Base-by-base conservation (phyloP, 305 asterid species). In the Coffea humblotiana region DNA sequence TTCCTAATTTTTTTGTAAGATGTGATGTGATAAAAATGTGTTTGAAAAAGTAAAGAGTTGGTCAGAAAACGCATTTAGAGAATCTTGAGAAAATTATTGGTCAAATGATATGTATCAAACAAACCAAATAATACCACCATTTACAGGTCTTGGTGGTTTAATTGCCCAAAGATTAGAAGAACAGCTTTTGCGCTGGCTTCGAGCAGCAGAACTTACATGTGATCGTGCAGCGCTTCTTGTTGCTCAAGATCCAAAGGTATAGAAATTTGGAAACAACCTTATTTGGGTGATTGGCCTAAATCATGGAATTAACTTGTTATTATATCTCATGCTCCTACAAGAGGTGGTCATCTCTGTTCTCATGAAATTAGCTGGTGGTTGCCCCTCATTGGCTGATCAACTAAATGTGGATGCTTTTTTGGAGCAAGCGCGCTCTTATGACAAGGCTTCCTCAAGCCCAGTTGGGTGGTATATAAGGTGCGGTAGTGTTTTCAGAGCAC, bases 301-400 rank as follows among this genome's bases (percentile, higher is more conserved):
- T 47, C 78, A 54, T 43, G 78, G 65, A 71, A 74, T 64, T 82
- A 70, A 81, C 79, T 85, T 29, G 32, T 29, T 81, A 77, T 83
- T 43, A 81, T 80, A 82, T 81, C 70, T 71, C 72, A 23, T 87
- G 78, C 85, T 85, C 92, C 94, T 77, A 93, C 99, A 93, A 95
- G 97, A 93, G 99, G 98, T 95, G 85, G 97, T 95, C 90, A 81
- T 95, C 84, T 93, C 99, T 10, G 97, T 93, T 80, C 92, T 95
- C 87, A 95, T 95, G 99, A 95, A 95, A 89, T 82, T 95, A 88
- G 98, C 99, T n/a, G 99, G 99, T 27, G 98, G 99, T 79, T 95
- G 97, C 89, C 98, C 98, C 79, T 93, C 98, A 49, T 72, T 95
- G 86, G 94, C 97, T 23, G 98, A 95, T 82, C 92, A 93, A 84